These are phyloP conservation scores for Hemileccinum impolitum DNA, from an alignment of 768 basidiomycete species.

Conservation along the genomic window DNA sequence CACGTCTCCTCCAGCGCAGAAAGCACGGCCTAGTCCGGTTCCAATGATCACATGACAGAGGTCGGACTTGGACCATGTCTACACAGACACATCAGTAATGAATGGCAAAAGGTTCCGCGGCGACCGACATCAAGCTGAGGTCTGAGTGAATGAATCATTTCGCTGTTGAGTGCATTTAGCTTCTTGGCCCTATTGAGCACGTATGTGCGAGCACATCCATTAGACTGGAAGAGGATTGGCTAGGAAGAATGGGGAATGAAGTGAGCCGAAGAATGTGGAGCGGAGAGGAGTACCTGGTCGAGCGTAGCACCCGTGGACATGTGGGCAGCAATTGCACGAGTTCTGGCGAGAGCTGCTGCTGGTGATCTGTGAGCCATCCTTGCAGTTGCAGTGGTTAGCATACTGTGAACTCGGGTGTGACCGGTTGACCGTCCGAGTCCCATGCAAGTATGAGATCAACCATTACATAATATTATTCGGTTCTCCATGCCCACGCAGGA, in stretches of 20 bases:
- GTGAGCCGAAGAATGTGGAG: neutral
- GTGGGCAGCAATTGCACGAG: constrained; percentile 32
- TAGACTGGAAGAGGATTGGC: constrained; percentile 69
- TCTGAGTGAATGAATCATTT: constrained; percentile 71
- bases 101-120: neutral
- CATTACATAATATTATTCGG: constrained; percentile 13
- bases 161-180: constrained; percentile 76
- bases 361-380: constrained; percentile 29
- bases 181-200: constrained; percentile 77
- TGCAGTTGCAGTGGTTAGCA: constrained; percentile 25
- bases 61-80: constrained; percentile 77
- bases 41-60: constrained; percentile 72
- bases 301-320: constrained; percentile 29
- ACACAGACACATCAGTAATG: constrained; percentile 7
- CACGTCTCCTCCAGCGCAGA: constrained; percentile 96
- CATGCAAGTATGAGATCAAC: constrained; percentile 3
- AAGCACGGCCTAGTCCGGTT: constrained; percentile 68
- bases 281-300: constrained; percentile 21
- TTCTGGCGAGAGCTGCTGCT: constrained; percentile 29
- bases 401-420: constrained; percentile 12
- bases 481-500: constrained; percentile 11
- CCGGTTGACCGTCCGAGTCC: too few species aligned
- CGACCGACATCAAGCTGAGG: constrained; percentile 70
- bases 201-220: constrained; percentile 60
- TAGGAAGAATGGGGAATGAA: constrained; percentile 20